Evolutionary conservation across 2,329 filamentous ascomycete species (phyloP).

Genomic region (Hymenoscyphus scutula): DNA sequence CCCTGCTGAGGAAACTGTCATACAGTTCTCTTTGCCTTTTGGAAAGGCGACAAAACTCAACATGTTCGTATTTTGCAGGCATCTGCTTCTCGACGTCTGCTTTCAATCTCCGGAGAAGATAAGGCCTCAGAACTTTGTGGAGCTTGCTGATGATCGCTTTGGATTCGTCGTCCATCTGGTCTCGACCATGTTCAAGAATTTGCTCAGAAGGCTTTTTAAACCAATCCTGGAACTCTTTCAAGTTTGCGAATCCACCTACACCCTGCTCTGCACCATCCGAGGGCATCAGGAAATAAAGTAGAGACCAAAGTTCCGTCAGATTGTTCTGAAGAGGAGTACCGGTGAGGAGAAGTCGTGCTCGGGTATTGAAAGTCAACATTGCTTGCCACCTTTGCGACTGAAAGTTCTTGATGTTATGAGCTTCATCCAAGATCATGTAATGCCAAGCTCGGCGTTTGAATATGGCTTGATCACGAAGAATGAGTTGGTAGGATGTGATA

Average conservation of each 20-base stretch:
- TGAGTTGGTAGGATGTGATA: slow-evolving; percentile 96
- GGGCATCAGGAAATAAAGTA: slow-evolving; percentile 95
- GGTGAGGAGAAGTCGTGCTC: slow-evolving; percentile 80
- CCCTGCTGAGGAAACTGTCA: slow-evolving; percentile 89
- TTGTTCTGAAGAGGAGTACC: slow-evolving; percentile 97
- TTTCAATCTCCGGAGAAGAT: slow-evolving; percentile 86
- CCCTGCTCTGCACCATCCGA: slow-evolving; percentile 71
- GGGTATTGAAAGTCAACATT: slow-evolving; percentile 88
- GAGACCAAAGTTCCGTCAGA: slow-evolving; percentile 91
- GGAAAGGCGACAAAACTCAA: slow-evolving; percentile 91
- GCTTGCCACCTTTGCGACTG: slow-evolving; percentile 97
- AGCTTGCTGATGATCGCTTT: slow-evolving; percentile 89
- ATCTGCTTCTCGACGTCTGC: slow-evolving; percentile 98
- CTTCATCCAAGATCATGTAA: slow-evolving; percentile 97
- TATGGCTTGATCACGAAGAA: slow-evolving; percentile 88
- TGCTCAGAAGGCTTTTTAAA: slow-evolving; percentile 94
- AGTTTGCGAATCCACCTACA: slow-evolving; percentile 84
- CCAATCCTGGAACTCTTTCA: slow-evolving; percentile 96
- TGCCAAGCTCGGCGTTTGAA: slow-evolving; percentile 94
- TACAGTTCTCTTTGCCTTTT: slow-evolving; percentile 95
- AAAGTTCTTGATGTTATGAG: slow-evolving; percentile 99
- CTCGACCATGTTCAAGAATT: slow-evolving; percentile 89
- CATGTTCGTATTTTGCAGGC: slow-evolving; percentile 96
- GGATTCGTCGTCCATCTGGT: slow-evolving; percentile 92
- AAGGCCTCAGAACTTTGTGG: slow-evolving; percentile 90